Base-by-base conservation (phyloP, 2,329 filamentous ascomycete species). In the Moelleriella libera region DNA sequence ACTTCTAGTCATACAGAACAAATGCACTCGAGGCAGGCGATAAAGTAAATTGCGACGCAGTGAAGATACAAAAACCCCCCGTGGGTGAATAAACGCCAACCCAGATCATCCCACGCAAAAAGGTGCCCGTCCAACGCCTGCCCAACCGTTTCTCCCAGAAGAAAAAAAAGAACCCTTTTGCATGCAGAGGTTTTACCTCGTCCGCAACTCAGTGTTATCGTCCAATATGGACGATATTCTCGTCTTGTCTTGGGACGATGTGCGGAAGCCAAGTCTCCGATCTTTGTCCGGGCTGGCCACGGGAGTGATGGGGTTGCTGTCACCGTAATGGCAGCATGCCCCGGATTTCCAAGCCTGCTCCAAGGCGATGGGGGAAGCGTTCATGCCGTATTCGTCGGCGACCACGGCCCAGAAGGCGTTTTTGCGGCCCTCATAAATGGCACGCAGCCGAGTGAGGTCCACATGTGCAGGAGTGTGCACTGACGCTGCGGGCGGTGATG, bases 361-460 rank as follows among this genome's bases (percentile, higher is more conserved):
- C 21, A 88, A 70, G 34, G 78, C 69, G 11, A 72, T 69, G 1
- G 83, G 76, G 45, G 76, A 80, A 2, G 72, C 71, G 34, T 78
- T 75, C 11, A 68, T 63, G 47, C 83, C 83, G 57, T 89, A 89
- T 56, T 88, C 83, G 30, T 76, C 68, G 31, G 84, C 83, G 37
- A 90, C 75, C 44, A 76, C 72, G 34, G 75, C 70, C 85, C 85
- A 90, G 67, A 90, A 89, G 7, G 76, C 75, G 45, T 74, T 70
- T 42, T 83, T 78, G 63, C 87, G 83, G 6, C 75, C 68, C 46
- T 80, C 75, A 63, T 89, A 89, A 54, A 88, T 76, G 50, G 75
- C 71, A 44, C 79, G 75, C 29, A 90, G 78, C 44, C 83, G 81
- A 30, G 74, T 68, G 57, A 80, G 72, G 61, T 86, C 80, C 52